Conservation (phyloP, 257 asterid species). For the Ballota nigra region DNA sequence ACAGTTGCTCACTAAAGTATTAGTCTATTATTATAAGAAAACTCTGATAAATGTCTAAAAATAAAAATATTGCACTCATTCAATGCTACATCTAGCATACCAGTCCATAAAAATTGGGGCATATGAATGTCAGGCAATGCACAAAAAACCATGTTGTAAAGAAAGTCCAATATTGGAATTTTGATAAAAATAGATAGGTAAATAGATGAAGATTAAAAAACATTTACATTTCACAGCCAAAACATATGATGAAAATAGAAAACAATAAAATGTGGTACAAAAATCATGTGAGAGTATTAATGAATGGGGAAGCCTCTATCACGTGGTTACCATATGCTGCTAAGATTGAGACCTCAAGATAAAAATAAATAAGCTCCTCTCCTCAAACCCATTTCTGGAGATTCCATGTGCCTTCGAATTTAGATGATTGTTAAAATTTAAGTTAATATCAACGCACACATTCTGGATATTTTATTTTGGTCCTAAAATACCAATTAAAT, state of each 20-base stretch:
- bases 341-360: slow-evolving; percentile 22
- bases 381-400: slow-evolving; percentile 13
- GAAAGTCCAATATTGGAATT: not conserved
- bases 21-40: too few species aligned
- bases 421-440: not conserved
- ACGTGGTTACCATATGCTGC: slow-evolving; percentile 33
- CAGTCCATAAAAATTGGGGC: not conserved
- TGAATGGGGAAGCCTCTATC: slow-evolving; percentile 21
- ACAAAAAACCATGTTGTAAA: not conserved
- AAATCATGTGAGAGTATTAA: slow-evolving; percentile 21
- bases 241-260: slow-evolving; percentile 1
- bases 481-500: not conserved
- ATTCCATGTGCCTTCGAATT: slow-evolving; percentile 16
- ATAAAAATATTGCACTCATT: not conserved
- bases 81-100: not conserved
- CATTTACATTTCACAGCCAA: not conserved
- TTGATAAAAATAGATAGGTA: not conserved
- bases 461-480: not conserved
- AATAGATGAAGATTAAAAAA: not conserved
- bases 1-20: not conserved
- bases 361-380: not conserved
- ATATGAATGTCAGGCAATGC: not conserved
- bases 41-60: not conserved
- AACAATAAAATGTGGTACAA: slow-evolving; percentile 13
- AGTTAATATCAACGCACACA: not conserved